Evolutionary conservation across 768 basidiomycete genomes (phyloP), one percentile per base, ranked within the genome.

Genomic region (Mycena chlorophos): DNA sequence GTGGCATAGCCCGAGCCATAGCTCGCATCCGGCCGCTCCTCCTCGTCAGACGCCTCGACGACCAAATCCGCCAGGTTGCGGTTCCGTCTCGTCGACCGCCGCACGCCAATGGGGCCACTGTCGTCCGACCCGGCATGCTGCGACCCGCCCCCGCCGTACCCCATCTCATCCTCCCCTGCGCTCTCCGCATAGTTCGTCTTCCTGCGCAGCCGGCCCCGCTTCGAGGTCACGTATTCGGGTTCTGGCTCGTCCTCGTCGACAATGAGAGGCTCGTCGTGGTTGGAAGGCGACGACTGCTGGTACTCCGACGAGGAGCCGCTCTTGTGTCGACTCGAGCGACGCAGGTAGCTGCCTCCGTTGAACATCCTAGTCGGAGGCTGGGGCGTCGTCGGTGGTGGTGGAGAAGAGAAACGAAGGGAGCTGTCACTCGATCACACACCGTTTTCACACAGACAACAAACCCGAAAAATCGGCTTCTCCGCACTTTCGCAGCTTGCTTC

Each of bases 11-110:
- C 62, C 25, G 73, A 70, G 23, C n/a, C n/a, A n/a, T n/a, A n/a
- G n/a, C n/a, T n/a, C n/a, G n/a, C n/a, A n/a, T n/a, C n/a, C n/a
- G n/a, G n/a, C n/a, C n/a, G n/a, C n/a, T 75, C 75, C 16, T 80
- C 80, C 19, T 80, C 82, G 58, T 79, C 78, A 25, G n/a, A n/a
- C n/a, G n/a, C n/a, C n/a, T 69, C 71, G 49, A 73, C 76, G 58
- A 80, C 70, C 56, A 75, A 73, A 2, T 69, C 73, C 2, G 63
- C 68, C 1, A 74, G 55, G 28, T 64, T 68, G 50, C 62, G 65
- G 17, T 46, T 40, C n/a, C 51, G 55, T 40, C 60, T 47, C 51
- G 57, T 61, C 29, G 58, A 58, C 5, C 61, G 63, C 51, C 61
- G 55, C 20, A 60, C 57, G 13, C 45, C 34, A 50, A 53, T 57